These are phyloP conservation scores for Mentha longifolia DNA, from an alignment of 257 asterid species.

Conservation along the genomic window DNA sequence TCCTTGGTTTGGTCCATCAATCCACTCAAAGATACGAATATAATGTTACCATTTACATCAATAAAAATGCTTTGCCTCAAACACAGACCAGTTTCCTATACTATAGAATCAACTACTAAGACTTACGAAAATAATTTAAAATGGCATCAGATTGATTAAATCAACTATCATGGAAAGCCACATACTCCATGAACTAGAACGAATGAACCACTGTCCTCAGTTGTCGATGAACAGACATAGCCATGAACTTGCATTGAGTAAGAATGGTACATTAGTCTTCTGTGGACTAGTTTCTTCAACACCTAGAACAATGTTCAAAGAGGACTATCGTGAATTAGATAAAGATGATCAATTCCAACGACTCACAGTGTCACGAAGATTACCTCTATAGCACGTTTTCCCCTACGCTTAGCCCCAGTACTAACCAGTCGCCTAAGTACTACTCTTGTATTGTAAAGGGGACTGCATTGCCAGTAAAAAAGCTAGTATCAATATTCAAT, in stretches of 20 bases:
- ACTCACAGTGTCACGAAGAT: conserved; percentile 19
- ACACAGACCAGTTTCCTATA: background rate
- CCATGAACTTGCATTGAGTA: conserved; percentile 97
- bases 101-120: conserved; percentile 14
- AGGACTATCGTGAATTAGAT: conserved; percentile 30
- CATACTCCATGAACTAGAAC: conserved; percentile 90
- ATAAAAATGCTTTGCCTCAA: background rate
- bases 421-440: conserved; percentile 74
- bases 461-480: conserved; percentile 62
- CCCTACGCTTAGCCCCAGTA: conserved; percentile 88
- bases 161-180: conserved; percentile 30
- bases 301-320: conserved; percentile 52
- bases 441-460: conserved; percentile 72
- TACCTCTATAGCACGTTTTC: conserved; percentile 91
- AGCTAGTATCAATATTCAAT: conserved; percentile 33
- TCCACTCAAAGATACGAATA: conserved; percentile 8
- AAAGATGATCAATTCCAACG: conserved; percentile 7
- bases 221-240: conserved; percentile 73
- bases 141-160: background rate
- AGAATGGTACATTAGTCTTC: conserved; percentile 79
- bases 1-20: conserved; percentile 11
- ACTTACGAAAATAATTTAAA: conserved; percentile 18
- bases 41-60: conserved; percentile 18
- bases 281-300: conserved; percentile 72
- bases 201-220: conserved; percentile 61